Base-by-base conservation (phyloP, 2,329 filamentous ascomycete species). In the Cladophialophora bantiana region DNA sequence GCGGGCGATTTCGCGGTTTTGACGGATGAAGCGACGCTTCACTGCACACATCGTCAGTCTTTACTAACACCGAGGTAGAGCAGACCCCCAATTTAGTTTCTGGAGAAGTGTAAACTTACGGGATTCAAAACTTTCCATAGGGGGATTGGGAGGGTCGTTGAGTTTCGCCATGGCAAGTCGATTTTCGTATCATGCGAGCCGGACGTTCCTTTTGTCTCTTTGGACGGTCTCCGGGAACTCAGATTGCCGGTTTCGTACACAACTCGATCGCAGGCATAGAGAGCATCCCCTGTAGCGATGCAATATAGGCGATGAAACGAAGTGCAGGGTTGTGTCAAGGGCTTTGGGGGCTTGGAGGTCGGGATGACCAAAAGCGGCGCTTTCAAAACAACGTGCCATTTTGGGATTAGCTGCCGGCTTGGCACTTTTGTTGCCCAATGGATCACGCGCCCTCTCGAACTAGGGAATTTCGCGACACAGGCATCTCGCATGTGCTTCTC, bases 1-100 rank as follows among this genome's bases (percentile, higher is more conserved):
- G 70, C 85, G 83, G 66, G 87, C 87, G 66, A 90, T 85, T 74
- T 90, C 88, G 71, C 88, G 85, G 74, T 90, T 90, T 75, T 90
- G 88, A 63, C 88, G 80, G 69, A 89, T 81, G 74, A 89, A 89
- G 70, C 87, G 81, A 67, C 88, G 82, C 79, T 89, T 90, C 61
- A 89, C 86, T 88, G 68, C 32, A 34, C 26, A 9, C 58, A 57
- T 65, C 56, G 59, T 50, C 35, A 26, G 35, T n/a, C 6, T 34
- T 10, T 13, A 4, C 48, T 2, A 36, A 48, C 9, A 68, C 54
- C 63, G 57, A 57, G 31, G 20, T 26, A 32, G 52, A 2, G 6
- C 52, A 42, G n/a, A 35, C 26, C 26, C 26, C 26, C 26, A 26
- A 31, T 55, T 26, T 42, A 38, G 15, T 3, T 6, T n/a, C 15